Evolutionary conservation across 345 rosid species (phyloP).

Genomic region (Eutrema japonicum): DNA sequence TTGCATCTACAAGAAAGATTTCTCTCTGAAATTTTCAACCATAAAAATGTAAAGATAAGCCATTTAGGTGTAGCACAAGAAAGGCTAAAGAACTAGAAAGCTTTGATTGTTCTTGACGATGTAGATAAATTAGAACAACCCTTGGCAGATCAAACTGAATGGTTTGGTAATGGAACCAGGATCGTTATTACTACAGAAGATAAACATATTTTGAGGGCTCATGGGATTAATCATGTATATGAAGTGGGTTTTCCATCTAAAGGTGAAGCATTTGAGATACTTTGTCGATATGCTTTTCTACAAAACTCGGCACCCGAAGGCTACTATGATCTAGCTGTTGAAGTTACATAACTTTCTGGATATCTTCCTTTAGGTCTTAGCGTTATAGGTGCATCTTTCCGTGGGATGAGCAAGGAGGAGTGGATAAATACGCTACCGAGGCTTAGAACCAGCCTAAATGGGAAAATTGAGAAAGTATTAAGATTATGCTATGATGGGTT

Average conservation of each 20-base stretch:
- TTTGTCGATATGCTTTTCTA: slow-evolving; percentile 29
- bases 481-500: slow-evolving; percentile 44
- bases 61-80: slow-evolving; percentile 16
- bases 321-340: slow-evolving; percentile 14
- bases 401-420: neutral
- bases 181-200: slow-evolving; percentile 63
- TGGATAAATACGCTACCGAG: slow-evolving; percentile 38
- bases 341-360: slow-evolving; percentile 19
- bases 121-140: slow-evolving; percentile 50
- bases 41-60: slow-evolving; percentile 2
- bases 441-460: slow-evolving; percentile 28
- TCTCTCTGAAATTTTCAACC: slow-evolving; percentile 17
- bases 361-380: slow-evolving; percentile 47
- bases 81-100: slow-evolving; percentile 28
- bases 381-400: slow-evolving; percentile 41
- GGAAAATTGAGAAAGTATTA: slow-evolving; percentile 21
- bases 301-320: slow-evolving; percentile 8
- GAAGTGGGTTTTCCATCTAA: slow-evolving; percentile 22
- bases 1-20: slow-evolving; percentile 6
- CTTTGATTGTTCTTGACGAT: slow-evolving; percentile 60
- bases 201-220: slow-evolving; percentile 30
- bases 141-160: slow-evolving; percentile 45
- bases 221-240: slow-evolving; percentile 14
- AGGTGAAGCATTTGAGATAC: slow-evolving; percentile 31
- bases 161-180: slow-evolving; percentile 56